These are phyloP conservation scores for Leptographium lundbergii DNA, from an alignment of 2,329 filamentous ascomycete genomes.

Conservation along the genomic window DNA sequence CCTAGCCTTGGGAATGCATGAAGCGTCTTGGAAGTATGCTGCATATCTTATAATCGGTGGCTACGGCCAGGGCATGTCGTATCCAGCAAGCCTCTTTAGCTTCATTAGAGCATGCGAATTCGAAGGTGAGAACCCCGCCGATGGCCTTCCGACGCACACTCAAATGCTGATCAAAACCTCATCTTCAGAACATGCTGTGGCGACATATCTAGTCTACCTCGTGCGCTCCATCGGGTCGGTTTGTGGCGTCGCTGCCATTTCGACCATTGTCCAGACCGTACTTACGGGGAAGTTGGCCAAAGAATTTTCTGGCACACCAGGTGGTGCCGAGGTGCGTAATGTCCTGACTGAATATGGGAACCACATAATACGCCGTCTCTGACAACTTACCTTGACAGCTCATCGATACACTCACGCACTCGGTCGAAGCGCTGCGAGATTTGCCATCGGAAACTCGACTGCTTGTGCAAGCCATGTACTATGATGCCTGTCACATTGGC, in stretches of 20 bases:
- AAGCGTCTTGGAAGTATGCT: conserved; percentile 38
- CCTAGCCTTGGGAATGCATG: too few relatives aligned
- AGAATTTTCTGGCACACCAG: background rate
- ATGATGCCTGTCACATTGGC: conserved; percentile 5
- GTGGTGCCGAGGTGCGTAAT: background rate
- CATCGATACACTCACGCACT: conserved; percentile 6
- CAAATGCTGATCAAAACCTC: too few relatives aligned
- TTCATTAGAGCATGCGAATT: background rate
- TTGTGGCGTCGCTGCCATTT: conserved; percentile 51
- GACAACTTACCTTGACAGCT: background rate
- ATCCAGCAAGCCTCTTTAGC: conserved; percentile 1
- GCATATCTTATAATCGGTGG: conserved; percentile 5
- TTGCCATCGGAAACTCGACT: background rate
- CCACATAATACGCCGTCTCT: background rate
- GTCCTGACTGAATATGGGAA: background rate
- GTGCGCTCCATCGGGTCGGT: conserved; percentile 50
- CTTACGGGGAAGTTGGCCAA: background rate
- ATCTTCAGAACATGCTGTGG: background rate
- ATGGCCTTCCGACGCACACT: too few relatives aligned
- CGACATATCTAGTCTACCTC: conserved; percentile 34
- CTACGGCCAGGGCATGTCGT: conserved; percentile 10
- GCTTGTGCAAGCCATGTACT: conserved; percentile 6
- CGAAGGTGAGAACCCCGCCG: conserved; percentile 3
- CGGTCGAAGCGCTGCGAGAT: conserved; percentile 5
- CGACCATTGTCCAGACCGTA: conserved; percentile 46